These are phyloP conservation scores for Setaria viridis DNA, from an alignment of 202 grass and related monocot species.

Conservation along the genomic window DNA sequence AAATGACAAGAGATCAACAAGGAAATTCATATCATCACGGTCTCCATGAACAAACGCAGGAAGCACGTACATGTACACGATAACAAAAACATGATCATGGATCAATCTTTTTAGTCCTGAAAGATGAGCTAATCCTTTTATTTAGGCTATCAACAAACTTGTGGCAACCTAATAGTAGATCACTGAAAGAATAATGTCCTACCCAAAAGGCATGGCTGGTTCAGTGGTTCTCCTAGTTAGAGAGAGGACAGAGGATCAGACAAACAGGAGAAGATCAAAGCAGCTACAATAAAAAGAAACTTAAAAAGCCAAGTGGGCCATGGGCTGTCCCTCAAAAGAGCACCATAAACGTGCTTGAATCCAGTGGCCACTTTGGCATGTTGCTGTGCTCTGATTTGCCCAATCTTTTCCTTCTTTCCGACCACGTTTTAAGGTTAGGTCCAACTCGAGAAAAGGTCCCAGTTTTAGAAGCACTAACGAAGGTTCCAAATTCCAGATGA, in stretches of 20 bases:
- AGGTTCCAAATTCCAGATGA: constrained; percentile 14
- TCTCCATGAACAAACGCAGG: constrained; percentile 30
- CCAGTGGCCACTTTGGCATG: constrained; percentile 54
- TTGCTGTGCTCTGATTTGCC: constrained; percentile 26
- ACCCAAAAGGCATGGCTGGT: constrained; percentile 7
- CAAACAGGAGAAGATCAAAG: constrained; percentile 6
- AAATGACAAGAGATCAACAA: background rate
- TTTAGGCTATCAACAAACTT: background rate
- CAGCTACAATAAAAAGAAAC: constrained; percentile 11
- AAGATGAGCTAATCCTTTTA: background rate
- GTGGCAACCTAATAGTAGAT: constrained; percentile 12
- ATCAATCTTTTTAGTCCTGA: background rate
- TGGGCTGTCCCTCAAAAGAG: constrained; percentile 22
- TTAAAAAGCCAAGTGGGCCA: constrained; percentile 35
- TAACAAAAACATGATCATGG: background rate
- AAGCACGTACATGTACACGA: background rate
- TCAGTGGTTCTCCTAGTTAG: constrained; percentile 25
- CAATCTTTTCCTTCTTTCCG: constrained; percentile 5
- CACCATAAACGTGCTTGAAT: constrained; percentile 58
- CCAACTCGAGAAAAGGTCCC: constrained; percentile 9
- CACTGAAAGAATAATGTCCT: background rate
- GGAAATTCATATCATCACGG: background rate
- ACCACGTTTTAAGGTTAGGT: constrained; percentile 37
- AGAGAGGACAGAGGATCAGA: background rate
- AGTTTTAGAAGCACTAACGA: constrained; percentile 26